Evolutionary conservation across 2,329 filamentous ascomycete species (phyloP).

Genomic region (Colletotrichum acutatum): DNA sequence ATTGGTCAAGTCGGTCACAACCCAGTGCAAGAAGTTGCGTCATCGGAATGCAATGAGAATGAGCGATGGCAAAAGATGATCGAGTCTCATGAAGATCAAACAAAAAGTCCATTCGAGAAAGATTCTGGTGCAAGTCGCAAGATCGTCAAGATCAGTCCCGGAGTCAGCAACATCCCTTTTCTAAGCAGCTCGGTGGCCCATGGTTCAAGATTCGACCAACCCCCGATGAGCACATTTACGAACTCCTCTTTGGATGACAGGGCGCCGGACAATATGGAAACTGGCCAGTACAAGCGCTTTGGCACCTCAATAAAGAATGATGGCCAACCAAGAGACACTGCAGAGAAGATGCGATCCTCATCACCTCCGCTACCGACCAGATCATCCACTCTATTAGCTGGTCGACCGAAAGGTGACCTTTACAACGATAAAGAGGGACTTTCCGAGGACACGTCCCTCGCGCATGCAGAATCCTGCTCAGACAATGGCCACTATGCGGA

Average conservation of each 20-base stretch:
- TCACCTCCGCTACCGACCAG: neutral
- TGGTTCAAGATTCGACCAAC: neutral
- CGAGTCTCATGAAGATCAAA: neutral
- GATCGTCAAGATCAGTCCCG: slow-evolving; percentile 8
- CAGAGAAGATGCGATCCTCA: neutral
- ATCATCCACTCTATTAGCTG: neutral
- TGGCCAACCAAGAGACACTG: neutral
- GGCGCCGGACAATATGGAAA: no score
- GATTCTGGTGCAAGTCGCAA: neutral
- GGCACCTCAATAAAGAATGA: neutral
- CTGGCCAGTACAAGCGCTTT: neutral
- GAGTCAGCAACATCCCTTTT: neutral
- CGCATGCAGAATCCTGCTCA: neutral
- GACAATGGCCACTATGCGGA: neutral
- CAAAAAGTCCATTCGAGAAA: neutral
- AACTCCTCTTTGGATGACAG: neutral
- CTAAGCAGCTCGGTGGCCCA: neutral
- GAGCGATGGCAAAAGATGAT: slow-evolving; percentile 17
- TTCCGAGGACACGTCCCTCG: neutral
- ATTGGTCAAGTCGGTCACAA: slow-evolving; percentile 10
- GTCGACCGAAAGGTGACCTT: neutral
- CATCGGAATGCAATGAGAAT: slow-evolving; percentile 4
- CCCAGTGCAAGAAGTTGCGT: neutral
- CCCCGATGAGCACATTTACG: neutral
- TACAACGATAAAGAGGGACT: neutral